Evolutionary conservation across 345 rosid species (phyloP).

Genomic region (Geranium rotundifolium): DNA sequence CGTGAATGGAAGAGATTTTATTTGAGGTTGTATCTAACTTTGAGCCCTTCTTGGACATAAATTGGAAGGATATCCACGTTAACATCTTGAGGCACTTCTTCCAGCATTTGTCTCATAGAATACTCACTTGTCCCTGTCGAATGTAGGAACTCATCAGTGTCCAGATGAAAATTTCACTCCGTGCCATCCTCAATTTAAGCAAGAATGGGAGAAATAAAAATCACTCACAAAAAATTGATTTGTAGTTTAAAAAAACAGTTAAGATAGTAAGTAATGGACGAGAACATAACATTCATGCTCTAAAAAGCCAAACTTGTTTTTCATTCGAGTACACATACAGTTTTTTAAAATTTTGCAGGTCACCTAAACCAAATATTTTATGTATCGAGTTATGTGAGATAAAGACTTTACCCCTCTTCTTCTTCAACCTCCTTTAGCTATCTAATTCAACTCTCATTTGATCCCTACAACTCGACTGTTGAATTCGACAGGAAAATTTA

Average conservation of each 20-base stretch:
- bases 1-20: too few species aligned
- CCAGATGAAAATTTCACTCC: slow-evolving; percentile 96
- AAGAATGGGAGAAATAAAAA: background rate
- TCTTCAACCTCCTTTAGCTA: too few species aligned
- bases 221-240: background rate
- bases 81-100: slow-evolving; percentile 51
- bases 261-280: background rate
- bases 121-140: slow-evolving; percentile 73
- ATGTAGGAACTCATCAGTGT: slow-evolving; percentile 80
- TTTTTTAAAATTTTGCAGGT: too few species aligned
- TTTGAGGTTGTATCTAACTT: background rate
- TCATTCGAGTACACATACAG: too few species aligned
- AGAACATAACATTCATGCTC: slow-evolving; percentile 37
- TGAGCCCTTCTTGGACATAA: slow-evolving; percentile 33
- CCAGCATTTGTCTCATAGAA: slow-evolving; percentile 64
- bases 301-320: too few species aligned
- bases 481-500: too few species aligned
- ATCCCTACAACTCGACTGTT: too few species aligned
- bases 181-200: slow-evolving; percentile 43
- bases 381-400: too few species aligned
- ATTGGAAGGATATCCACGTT: slow-evolving; percentile 78
- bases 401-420: too few species aligned
- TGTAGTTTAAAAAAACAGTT: background rate
- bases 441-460: too few species aligned
- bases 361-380: too few species aligned